Percentiles rank a stretch among this genome's conserved stretches.
Conservation (phyloP, 2,329 filamentous ascomycete species). For the Hymenoscyphus albidus region DNA sequence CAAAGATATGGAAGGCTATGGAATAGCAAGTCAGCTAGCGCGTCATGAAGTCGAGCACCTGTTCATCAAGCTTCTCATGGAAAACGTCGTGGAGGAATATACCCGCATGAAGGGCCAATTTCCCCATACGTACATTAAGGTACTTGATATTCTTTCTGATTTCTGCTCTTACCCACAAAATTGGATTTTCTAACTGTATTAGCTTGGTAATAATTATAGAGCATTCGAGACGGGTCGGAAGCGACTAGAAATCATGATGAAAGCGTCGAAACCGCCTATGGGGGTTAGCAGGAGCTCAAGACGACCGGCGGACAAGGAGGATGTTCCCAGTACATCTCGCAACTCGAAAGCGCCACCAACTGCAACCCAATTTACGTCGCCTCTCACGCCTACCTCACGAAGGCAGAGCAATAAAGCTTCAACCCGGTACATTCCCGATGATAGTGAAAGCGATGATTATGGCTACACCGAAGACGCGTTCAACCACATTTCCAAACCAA, state of each 20-base stretch:
- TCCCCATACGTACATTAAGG: constrained; percentile 68
- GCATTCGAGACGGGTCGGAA: constrained; percentile 29
- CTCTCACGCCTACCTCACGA: constrained; percentile 46
- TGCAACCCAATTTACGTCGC: constrained; percentile 67
- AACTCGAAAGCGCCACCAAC: constrained; percentile 36
- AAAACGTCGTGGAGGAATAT: constrained; percentile 69
- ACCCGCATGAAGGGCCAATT: constrained; percentile 64
- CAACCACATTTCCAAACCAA: constrained; percentile 13
- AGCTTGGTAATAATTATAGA: constrained; percentile 32
- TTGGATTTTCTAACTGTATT: constrained; percentile 30
- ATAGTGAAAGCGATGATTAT: constrained; percentile 5
- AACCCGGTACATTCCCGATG: not conserved
- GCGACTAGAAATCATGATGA: constrained; percentile 30
- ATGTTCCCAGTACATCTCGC: not conserved
- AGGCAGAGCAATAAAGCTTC: constrained; percentile 27
- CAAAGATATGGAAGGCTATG: constrained; percentile 50
- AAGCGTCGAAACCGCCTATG: constrained; percentile 26
- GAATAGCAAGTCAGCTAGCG: constrained; percentile 65
- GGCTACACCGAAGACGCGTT: constrained; percentile 36
- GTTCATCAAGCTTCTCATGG: constrained; percentile 70
- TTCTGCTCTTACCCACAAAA: too few species aligned
- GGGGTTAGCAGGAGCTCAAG: constrained; percentile 31
- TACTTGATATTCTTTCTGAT: constrained; percentile 39
- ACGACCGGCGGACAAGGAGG: constrained; percentile 27
- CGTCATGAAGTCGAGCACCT: constrained; percentile 77